phyloP scores from a whole-genome alignment of 2,329 filamentous ascomycete species.

The Triangularia setosa region DNA sequence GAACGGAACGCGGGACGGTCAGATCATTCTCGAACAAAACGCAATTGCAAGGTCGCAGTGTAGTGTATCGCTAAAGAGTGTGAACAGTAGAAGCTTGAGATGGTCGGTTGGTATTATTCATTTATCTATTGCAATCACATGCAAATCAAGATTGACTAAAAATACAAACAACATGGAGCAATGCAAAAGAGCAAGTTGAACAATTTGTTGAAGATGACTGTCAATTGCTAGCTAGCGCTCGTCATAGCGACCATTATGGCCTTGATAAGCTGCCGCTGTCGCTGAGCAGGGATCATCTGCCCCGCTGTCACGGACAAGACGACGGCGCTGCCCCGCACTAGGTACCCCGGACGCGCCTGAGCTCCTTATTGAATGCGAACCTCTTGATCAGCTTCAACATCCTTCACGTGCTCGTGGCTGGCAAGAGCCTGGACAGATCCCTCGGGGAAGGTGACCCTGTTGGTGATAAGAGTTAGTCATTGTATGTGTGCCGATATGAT shows the following conservation, averaged over 20 bases:
- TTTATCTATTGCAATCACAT: background rate
- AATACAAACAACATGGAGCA: background rate
- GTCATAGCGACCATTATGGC: background rate
- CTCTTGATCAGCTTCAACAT: constrained; percentile 68
- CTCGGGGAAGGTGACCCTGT: constrained; percentile 68
- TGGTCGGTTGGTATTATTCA: background rate
- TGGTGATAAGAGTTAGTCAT: background rate
- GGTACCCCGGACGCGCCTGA: background rate
- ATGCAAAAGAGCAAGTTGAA: background rate
- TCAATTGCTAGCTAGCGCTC: background rate
- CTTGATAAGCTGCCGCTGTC: background rate
- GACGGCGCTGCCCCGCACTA: constrained; percentile 18
- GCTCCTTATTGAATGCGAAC: constrained; percentile 64
- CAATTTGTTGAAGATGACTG: background rate
- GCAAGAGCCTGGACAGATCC: constrained; percentile 64
- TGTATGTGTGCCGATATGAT: background rate
- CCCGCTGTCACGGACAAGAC: constrained; percentile 11
- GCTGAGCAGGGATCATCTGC: background rate
- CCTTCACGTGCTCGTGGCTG: constrained; percentile 65
- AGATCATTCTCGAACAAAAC: constrained; percentile 1
- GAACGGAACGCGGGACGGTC: background rate
- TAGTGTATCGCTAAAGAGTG: background rate
- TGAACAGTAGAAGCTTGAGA: background rate
- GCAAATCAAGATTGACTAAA: background rate
- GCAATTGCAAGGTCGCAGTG: background rate